Conservation (phyloP, 129 eudicot genomes). For the Flaveria brownii region DNA sequence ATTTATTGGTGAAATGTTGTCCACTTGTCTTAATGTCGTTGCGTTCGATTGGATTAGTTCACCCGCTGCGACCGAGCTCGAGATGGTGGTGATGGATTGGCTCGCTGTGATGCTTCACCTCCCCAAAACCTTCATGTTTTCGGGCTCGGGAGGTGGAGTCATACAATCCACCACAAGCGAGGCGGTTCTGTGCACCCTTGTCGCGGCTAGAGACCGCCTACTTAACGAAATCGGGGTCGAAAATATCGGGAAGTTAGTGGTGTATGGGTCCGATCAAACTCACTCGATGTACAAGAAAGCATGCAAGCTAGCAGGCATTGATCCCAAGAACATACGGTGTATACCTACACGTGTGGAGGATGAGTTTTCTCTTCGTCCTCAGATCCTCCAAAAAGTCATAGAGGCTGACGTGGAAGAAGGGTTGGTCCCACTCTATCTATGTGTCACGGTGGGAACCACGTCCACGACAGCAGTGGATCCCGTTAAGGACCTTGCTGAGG, state of each 20-base stretch:
- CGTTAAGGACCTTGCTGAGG: slow-evolving; percentile 31
- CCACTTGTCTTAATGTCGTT: slow-evolving; percentile 42
- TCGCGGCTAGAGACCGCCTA: slow-evolving; percentile 43
- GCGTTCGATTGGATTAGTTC: slow-evolving; percentile 56
- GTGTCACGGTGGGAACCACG: slow-evolving; percentile 52
- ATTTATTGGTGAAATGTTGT: slow-evolving; percentile 52
- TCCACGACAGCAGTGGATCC: slow-evolving; percentile 55
- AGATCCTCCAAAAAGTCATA: slow-evolving; percentile 17
- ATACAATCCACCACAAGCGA: slow-evolving; percentile 48
- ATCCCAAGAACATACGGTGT: slow-evolving; percentile 39
- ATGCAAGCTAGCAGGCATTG: slow-evolving; percentile 40
- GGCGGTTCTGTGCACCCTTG: slow-evolving; percentile 39
- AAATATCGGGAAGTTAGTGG: slow-evolving; percentile 38
- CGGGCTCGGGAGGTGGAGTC: slow-evolving; percentile 57
- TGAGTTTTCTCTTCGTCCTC: slow-evolving; percentile 36
- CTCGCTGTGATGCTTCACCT: slow-evolving; percentile 45
- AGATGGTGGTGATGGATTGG: slow-evolving; percentile 53
- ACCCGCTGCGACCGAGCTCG: slow-evolving; percentile 57
- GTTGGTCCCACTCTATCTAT: slow-evolving; percentile 51
- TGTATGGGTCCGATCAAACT: slow-evolving; percentile 54
- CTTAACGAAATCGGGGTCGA: slow-evolving; percentile 29
- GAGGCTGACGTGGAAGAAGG: slow-evolving; percentile 51
- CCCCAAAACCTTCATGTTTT: slow-evolving; percentile 45
- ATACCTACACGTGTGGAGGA: slow-evolving; percentile 26
- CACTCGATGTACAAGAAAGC: slow-evolving; percentile 40